Percentiles rank a stretch among this genome's conserved stretches.
Evolutionary conservation across 2,329 filamentous ascomycete genomes (phyloP).

Genomic region (Nothophaeocryptopus gaeumannii): DNA sequence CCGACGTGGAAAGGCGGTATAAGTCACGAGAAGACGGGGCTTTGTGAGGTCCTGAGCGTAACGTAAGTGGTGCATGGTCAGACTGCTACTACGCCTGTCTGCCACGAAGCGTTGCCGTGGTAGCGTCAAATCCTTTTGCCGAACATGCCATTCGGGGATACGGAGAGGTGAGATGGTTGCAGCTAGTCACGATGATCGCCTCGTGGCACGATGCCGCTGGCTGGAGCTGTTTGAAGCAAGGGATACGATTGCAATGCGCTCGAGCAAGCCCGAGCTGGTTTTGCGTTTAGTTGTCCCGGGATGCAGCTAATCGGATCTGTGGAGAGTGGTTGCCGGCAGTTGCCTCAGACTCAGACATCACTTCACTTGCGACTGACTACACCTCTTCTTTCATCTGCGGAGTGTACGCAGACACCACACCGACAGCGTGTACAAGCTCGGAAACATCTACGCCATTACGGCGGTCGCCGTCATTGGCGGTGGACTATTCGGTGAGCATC

Average conservation of each 20-base stretch:
- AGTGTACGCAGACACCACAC: too few relatives aligned
- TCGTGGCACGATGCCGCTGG: neutral
- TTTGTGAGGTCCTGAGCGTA: too few relatives aligned
- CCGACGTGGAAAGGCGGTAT: neutral
- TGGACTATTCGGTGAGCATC: slow-evolving; percentile 53
- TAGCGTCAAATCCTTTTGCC: neutral
- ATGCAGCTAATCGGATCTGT: too few relatives aligned
- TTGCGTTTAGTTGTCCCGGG: too few relatives aligned
- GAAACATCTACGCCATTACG: slow-evolving; percentile 57
- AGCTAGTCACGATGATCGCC: slow-evolving; percentile 1
- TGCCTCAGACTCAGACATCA: too few relatives aligned
- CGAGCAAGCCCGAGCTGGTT: neutral
- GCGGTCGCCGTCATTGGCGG: slow-evolving; percentile 61
- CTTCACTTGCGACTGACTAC: too few relatives aligned
- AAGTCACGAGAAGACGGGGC: too few relatives aligned
- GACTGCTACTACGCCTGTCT: too few relatives aligned
- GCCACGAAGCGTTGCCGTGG: neutral
- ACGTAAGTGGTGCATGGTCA: too few relatives aligned
- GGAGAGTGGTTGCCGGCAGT: too few relatives aligned
- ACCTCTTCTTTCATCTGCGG: too few relatives aligned
- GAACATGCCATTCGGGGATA: neutral
- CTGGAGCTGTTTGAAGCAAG: neutral
- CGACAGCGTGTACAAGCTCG: slow-evolving; percentile 30
- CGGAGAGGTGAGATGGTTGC: neutral
- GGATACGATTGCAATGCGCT: slow-evolving; percentile 2